phyloP scores from a whole-genome alignment of 805 yeast genomes.

The Sugiyamaella lignohabitans region DNA sequence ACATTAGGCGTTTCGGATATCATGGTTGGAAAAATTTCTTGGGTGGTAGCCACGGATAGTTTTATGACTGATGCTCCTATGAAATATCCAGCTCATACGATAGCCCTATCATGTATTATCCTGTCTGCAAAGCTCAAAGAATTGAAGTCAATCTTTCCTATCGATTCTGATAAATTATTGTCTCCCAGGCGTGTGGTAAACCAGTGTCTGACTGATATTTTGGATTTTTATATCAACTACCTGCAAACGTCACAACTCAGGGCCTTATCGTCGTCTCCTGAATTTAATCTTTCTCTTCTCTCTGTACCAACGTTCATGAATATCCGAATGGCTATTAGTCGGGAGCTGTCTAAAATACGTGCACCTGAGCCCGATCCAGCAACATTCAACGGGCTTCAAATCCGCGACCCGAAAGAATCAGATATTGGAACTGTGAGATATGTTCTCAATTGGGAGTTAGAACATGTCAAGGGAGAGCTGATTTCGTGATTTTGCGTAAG shows the following conservation, averaged over 20 bases:
- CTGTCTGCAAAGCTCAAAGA: constrained; percentile 48
- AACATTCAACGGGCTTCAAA: constrained; percentile 4
- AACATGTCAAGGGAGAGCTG: constrained; percentile 14
- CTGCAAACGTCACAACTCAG: constrained; percentile 44
- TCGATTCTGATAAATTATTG: constrained; percentile 25
- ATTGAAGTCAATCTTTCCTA: constrained; percentile 24
- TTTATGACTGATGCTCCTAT: constrained; percentile 62
- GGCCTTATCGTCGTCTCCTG: constrained; percentile 26
- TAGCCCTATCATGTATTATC: constrained; percentile 61
- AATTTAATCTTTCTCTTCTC: not conserved
- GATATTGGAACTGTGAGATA: constrained; percentile 29
- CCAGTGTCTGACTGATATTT: constrained; percentile 49
- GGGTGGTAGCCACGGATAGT: constrained; percentile 73
- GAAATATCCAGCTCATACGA: constrained; percentile 67
- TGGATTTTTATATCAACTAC: constrained; percentile 56
- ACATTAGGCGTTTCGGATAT: constrained; percentile 36
- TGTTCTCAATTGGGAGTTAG: constrained; percentile 26
- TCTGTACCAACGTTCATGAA: constrained; percentile 17
- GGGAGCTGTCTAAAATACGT: constrained; percentile 42
- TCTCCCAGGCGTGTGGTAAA: constrained; percentile 29
- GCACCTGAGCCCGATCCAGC: not conserved
- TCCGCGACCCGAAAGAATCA: constrained; percentile 31
- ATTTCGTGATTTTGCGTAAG: too few species aligned
- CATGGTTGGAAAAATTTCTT: constrained; percentile 49
- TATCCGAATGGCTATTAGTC: constrained; percentile 26